Evolutionary conservation across 2,329 filamentous ascomycete species (phyloP), one percentile per base, ranked within the genome.

Genomic region (Neopestalotiopsis sp.): DNA sequence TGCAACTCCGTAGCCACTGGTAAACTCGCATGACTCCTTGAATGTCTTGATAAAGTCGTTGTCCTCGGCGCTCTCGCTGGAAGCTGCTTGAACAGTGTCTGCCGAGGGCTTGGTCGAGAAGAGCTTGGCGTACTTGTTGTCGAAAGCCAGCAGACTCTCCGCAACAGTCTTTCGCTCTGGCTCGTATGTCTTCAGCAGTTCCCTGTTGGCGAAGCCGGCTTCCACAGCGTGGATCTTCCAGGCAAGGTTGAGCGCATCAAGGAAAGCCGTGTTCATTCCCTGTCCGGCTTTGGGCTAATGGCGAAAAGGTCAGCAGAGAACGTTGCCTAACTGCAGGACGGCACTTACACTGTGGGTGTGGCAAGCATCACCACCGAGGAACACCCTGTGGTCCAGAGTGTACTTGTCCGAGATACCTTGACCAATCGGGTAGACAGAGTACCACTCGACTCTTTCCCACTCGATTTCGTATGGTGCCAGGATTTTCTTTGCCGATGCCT

Each of bases 171-270:
- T 95, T 68, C 95, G 91, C 81, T 98, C 95, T 2, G 87, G 86
- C 81, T 98, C 94, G 79, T 98, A 98, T 0, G 95, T 96, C 71
- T 90, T 88, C 65, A 98, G 87, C 20, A 96, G 86, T 3, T 89
- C 88, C 70, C 93, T 91, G 38, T 90, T 83, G 1, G 94, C 93
- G 73, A 97, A 93, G 13, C 94, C 94, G 32, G 87, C 86, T 78
- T 97, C 94, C 10, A 98, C 95, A 45, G 93, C 90, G 78, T 97
- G 95, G 65, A 98, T 93, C 84, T 98, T 98, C 95, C 95, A 98
- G 7, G 95, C 95, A 56, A 98, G 85, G 79, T 98, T 98, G 70
- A 94, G 89, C 0, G 94, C 94, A 73, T 95, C 92, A 65, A 92
- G 84, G 81, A 94, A 94, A 3, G 91, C 91, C 0, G 92, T 92